phyloP scores from a whole-genome alignment of 2,329 filamentous ascomycete genomes.

The Nannizzia gypsea region DNA sequence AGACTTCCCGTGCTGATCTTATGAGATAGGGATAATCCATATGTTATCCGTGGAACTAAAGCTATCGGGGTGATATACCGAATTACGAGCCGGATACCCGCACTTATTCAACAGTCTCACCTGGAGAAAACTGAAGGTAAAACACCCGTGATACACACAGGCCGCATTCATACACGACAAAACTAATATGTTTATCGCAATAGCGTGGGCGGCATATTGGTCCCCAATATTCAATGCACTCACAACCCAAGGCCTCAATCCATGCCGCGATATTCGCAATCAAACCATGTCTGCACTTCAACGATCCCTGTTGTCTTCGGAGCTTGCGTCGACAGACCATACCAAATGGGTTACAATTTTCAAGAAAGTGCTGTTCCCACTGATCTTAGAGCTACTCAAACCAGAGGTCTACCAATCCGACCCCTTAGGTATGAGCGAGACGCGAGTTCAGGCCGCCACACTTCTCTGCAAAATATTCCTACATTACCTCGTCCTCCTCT shows the following conservation, averaged over 20 bases:
- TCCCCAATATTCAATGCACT: constrained; percentile 83
- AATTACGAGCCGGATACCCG: constrained; percentile 68
- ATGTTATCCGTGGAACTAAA: constrained; percentile 65
- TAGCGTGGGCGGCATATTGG: constrained; percentile 97
- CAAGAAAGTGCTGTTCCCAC: constrained; percentile 79
- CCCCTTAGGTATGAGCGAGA: constrained; percentile 87
- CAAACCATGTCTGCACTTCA: constrained; percentile 79
- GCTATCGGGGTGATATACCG: constrained; percentile 72
- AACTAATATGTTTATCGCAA: constrained; percentile 16
- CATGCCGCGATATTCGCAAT: constrained; percentile 82
- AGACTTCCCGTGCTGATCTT: background rate
- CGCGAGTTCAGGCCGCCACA: constrained; percentile 79
- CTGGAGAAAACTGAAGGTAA: constrained; percentile 72
- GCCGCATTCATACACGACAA: background rate
- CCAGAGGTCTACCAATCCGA: constrained; percentile 91
- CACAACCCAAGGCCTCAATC: constrained; percentile 83
- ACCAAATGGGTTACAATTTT: constrained; percentile 94
- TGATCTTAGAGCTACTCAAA: constrained; percentile 77
- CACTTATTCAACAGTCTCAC: constrained; percentile 84
- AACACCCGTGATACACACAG: constrained; percentile 14
- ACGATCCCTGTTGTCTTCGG: constrained; percentile 69
- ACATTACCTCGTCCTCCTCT: constrained; percentile 77
- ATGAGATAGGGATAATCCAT: constrained; percentile 50
- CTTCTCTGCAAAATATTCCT: constrained; percentile 91
- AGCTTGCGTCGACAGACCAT: constrained; percentile 71